Percentiles rank a stretch among this genome's conserved stretches.
Conservation (phyloP, 2,329 filamentous ascomycete genomes). For the Aspergillus sp. region DNA sequence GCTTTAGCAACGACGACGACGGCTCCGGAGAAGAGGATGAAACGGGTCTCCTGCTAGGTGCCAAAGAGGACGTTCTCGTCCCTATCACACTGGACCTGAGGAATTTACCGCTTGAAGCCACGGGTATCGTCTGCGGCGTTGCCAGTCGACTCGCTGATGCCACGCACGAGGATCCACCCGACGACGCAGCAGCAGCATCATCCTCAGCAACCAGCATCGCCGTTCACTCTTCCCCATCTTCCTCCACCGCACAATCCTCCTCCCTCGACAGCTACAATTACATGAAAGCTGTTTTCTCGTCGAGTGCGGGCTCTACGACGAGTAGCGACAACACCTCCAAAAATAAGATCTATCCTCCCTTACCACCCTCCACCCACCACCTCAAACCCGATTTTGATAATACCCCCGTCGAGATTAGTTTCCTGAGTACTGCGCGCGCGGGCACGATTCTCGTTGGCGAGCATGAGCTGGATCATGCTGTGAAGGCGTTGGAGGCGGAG, state of each 20-base stretch:
- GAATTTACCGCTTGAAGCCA: slow-evolving; percentile 74
- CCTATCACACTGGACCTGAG: slow-evolving; percentile 84
- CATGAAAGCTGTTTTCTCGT: slow-evolving; percentile 7
- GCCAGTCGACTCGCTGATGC: slow-evolving; percentile 73
- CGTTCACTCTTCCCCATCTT: slow-evolving; percentile 5
- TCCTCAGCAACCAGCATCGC: slow-evolving; percentile 9
- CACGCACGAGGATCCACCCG: slow-evolving; percentile 43
- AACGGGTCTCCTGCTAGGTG: slow-evolving; percentile 66
- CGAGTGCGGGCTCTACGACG: slow-evolving; percentile 4
- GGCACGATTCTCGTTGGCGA: slow-evolving; percentile 80
- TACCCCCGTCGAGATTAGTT: slow-evolving; percentile 65
- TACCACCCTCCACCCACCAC: slow-evolving; percentile 17
- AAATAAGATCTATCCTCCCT: slow-evolving; percentile 2
- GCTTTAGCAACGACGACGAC: slow-evolving; percentile 47
- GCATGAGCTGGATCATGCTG: slow-evolving; percentile 63
- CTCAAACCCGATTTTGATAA: slow-evolving; percentile 28
- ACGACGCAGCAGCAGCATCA: slow-evolving; percentile 7
- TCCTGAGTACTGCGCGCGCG: slow-evolving; percentile 78
- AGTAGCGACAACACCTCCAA: slow-evolving; percentile 1
- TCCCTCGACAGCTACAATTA: slow-evolving; percentile 10
- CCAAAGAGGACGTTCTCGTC: slow-evolving; percentile 60
- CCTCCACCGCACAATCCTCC: slow-evolving; percentile 10
- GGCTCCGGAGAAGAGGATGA: slow-evolving; percentile 30
- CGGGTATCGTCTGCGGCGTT: slow-evolving; percentile 90
- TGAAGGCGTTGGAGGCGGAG: slow-evolving; percentile 55